Evolutionary conservation across 176 grass and related monocot species (phyloP), one percentile per base, ranked within the genome.

Genomic region (Aegilops tauschii): DNA sequence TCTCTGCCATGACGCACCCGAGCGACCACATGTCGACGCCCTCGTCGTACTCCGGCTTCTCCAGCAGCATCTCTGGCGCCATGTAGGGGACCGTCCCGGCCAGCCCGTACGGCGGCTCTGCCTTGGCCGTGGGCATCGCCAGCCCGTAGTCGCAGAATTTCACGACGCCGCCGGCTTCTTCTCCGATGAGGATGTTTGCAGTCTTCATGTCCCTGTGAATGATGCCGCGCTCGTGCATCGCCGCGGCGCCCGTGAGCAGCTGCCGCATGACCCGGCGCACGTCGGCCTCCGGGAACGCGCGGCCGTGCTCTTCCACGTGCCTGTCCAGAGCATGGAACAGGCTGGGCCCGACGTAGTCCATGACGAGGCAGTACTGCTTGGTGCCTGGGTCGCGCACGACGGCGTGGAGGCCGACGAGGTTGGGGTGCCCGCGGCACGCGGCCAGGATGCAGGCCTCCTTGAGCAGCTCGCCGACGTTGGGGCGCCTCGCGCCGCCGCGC

Each of bases 161-260:
- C 20, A 91, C 73, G 29, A 32, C 50, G 29, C 9, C 29, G 58
- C 8, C 45, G 9, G 3, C 3, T 11, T 47, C 0, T 30, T 47
- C 0, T 30, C 37, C 9, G 66, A 91, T 82, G 64, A 93, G 63
- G 32, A 87, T 29, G 80, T 92, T 92, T 12, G 3, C 0, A 2
- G 67, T 20, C 63, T 89, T 93, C 69, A 87, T 87, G 85, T 90
- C 81, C 42, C 91, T 74, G 76, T 93, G 91, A 13, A 90, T 47
- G 80, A 90, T 78, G 61, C 54, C 36, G 27, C 13, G 47, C 4
- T n/a, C 6, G 16, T 91, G 89, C 45, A 87, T 77, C 34, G 32
- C 63, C 39, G 56, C 32, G 63, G 62, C 65, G 0, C 73, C 85
- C 8, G 10, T 61, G n/a, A 87, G 52, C 18, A 91, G 76, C 80